These are phyloP conservation scores for Biscogniauxia marginata DNA, from an alignment of 2,329 filamentous ascomycete species.

Conservation along the genomic window DNA sequence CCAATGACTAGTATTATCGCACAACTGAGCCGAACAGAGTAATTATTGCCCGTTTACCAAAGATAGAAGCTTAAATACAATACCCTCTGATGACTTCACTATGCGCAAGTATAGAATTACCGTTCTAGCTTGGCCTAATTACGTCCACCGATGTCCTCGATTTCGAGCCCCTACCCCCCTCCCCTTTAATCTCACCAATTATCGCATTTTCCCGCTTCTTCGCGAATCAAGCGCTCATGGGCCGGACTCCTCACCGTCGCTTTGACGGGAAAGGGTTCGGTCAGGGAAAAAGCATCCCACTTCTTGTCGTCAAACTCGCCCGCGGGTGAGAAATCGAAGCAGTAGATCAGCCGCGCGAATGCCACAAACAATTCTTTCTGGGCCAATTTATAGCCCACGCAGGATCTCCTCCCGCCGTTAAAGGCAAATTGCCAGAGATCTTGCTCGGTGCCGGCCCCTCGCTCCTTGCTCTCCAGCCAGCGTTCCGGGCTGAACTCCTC, in stretches of 20 bases:
- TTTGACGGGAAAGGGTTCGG: slow-evolving; percentile 8
- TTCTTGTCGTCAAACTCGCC: slow-evolving; percentile 9
- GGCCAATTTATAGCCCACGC: slow-evolving; percentile 14
- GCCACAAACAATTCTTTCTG: slow-evolving; percentile 16
- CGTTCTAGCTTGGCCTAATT: too few species aligned
- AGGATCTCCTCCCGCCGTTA: slow-evolving; percentile 9
- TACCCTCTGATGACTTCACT: too few species aligned
- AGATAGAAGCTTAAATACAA: too few species aligned
- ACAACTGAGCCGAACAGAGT: too few species aligned
- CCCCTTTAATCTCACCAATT: too few species aligned
- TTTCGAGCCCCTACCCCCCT: too few species aligned
- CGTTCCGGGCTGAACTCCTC: slow-evolving; percentile 11
- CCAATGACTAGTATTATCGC: too few species aligned
- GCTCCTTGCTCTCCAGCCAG: slow-evolving; percentile 6
- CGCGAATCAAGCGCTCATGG: slow-evolving; percentile 8
- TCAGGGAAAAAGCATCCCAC: slow-evolving; percentile 5
- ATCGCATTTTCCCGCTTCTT: slow-evolving; percentile 4
- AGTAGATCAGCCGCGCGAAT: slow-evolving; percentile 14
- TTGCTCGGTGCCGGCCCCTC: not conserved
- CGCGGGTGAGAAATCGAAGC: slow-evolving; percentile 10
- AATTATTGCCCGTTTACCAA: too few species aligned
- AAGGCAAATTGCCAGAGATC: slow-evolving; percentile 13
- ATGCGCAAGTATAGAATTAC: too few species aligned
- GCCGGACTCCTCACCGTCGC: slow-evolving; percentile 7
- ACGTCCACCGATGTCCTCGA: too few species aligned